Conservation (phyloP, 2,329 filamentous ascomycete genomes). For the Paramyrothecium roridum region DNA sequence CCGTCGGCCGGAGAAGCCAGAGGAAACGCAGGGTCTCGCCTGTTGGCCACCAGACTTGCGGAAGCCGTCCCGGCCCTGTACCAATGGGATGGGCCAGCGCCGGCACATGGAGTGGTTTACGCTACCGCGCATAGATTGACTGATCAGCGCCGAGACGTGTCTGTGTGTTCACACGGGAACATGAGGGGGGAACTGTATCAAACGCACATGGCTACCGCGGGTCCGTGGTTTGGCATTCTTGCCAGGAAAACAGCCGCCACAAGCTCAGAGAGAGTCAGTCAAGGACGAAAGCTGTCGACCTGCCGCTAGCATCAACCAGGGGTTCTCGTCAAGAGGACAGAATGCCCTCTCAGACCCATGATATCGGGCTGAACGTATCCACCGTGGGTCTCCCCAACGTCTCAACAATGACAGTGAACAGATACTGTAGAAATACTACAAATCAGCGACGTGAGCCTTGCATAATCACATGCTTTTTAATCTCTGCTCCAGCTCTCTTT, state of each 20-base stretch:
- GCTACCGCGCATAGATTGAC: background rate
- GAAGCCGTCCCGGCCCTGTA: constrained; percentile 4
- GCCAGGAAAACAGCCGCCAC: background rate
- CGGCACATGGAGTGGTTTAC: constrained; percentile 7
- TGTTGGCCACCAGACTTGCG: background rate
- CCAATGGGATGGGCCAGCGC: constrained; percentile 10
- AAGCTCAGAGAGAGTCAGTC: background rate
- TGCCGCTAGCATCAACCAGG: background rate
- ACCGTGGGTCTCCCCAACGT: constrained; percentile 1
- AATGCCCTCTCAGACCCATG: background rate
- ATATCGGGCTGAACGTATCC: background rate
- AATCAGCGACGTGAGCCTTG: background rate
- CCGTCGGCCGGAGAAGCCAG: background rate
- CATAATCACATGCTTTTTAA: background rate
- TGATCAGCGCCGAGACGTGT: background rate
- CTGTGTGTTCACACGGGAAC: background rate
- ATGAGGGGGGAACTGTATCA: background rate
- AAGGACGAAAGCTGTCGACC: background rate
- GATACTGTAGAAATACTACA: too few relatives aligned
- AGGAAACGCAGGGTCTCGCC: constrained; percentile 3
- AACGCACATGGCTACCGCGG: background rate
- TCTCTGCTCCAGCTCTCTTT: background rate
- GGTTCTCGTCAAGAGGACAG: background rate
- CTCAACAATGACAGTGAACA: background rate
- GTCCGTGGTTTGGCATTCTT: background rate